Base-by-base conservation (phyloP, 371 early-diverging fungal species). In the Mucor mucedo region DNA sequence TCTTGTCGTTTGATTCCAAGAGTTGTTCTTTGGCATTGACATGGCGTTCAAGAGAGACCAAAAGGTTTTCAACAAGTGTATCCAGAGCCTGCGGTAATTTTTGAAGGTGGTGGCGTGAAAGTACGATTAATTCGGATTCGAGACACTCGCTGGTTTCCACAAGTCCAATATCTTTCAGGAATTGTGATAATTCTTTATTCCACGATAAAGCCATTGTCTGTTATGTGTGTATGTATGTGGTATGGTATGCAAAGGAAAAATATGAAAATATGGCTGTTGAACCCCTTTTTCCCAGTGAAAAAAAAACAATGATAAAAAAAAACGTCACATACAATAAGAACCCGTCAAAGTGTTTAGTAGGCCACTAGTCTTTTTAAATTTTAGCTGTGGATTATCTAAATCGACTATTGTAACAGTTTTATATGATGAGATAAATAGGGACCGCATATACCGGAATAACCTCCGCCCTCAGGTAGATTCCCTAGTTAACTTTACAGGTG, bases 101-200 rank as follows among this genome's bases (percentile, higher is more conserved):
- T 40, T 74, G 68, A 10, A 67, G 56, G 27, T 75, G 62, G 4
- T 68, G 57, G 8, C 60, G 69, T n/a, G 81, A 81, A 2, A 81
- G 63, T 0, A 78, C 68, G 1, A 75, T 39, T 0, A 76, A 50
- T 33, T 81, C 81, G 28, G 76, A 69, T n/a, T 74, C 55, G 21
- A 81, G 64, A 16, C 78, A 78, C 65, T 71, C 63, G 10, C 71
- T 67, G 3, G 81, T 81, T 44, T 81, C 81, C 27, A 75, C 28
- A 11, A 81, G 65, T 0, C 81, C 81, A 39, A 81, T 64, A 10
- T 58, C 63, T 30, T 69, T 60, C 14, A 80, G 67, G 52, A 80
- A 80, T 3, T 61, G 44, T 10, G 66, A 60, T 38, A 80, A 13
- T 52, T 75, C 70, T 54, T 66, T 62, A 40, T 73, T 63, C 76